phyloP scores from a whole-genome alignment of 495 filamentous ascomycete genomes.

The Xylaria scruposa region DNA sequence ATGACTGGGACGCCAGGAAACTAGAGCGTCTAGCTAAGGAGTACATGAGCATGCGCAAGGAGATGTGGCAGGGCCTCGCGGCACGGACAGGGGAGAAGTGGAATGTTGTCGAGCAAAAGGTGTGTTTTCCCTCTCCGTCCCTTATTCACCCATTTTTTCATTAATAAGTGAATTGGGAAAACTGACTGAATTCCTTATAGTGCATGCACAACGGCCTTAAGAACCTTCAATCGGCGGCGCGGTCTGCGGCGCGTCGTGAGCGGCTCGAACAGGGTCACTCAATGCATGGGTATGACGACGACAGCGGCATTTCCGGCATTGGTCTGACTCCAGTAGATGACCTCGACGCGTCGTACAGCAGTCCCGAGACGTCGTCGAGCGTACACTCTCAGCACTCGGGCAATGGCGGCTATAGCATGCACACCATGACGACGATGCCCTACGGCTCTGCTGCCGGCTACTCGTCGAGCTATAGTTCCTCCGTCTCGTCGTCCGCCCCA shows the following conservation, averaged over 20 bases:
- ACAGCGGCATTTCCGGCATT: slow-evolving; percentile 55
- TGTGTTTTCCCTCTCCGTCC: slow-evolving; percentile 44
- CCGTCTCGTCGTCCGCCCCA: slow-evolving; percentile 45
- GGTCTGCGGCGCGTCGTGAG: slow-evolving; percentile 58
- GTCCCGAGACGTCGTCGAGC: slow-evolving; percentile 52
- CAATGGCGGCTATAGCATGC: slow-evolving; percentile 42
- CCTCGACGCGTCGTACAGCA: slow-evolving; percentile 55
- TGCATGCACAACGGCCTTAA: slow-evolving; percentile 65
- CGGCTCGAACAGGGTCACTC: slow-evolving; percentile 50
- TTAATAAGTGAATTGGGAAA: background rate
- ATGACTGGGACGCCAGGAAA: slow-evolving; percentile 72
- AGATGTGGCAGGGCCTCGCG: slow-evolving; percentile 74
- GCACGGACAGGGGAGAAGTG: slow-evolving; percentile 70
- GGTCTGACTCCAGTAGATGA: slow-evolving; percentile 59
- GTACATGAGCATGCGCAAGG: slow-evolving; percentile 70
- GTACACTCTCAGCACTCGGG: slow-evolving; percentile 37
- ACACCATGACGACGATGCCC: slow-evolving; percentile 33
- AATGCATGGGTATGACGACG: slow-evolving; percentile 55
- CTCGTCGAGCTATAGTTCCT: slow-evolving; percentile 43
- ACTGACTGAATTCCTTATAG: slow-evolving; percentile 38
- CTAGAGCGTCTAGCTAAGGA: slow-evolving; percentile 68
- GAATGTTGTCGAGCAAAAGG: slow-evolving; percentile 73
- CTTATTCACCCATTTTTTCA: background rate
- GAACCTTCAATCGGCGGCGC: slow-evolving; percentile 61
- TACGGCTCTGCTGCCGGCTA: slow-evolving; percentile 37